Evolutionary conservation across 257 asterid genomes (phyloP).

Genomic region (Jasminum sambac): DNA sequence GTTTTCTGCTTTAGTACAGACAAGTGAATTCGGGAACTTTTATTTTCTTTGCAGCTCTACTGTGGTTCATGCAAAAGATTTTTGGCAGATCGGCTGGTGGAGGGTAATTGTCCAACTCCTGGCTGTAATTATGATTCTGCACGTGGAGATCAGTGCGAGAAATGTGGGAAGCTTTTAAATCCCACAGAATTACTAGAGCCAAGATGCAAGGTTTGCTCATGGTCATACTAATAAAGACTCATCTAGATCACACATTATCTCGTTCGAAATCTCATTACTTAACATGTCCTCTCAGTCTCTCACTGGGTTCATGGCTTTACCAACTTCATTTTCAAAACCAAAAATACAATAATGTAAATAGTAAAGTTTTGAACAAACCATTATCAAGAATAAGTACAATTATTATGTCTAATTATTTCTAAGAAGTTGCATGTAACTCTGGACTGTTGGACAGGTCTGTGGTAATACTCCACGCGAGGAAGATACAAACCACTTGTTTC

Average conservation of each 20-base stretch:
- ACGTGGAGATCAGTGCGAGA: constrained; percentile 95
- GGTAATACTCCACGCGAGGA: constrained; percentile 58
- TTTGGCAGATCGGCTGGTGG: constrained; percentile 89
- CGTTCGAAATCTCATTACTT: neutral
- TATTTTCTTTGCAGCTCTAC: constrained; percentile 52
- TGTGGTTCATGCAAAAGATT: constrained; percentile 73
- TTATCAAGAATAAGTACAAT: constrained; percentile 5
- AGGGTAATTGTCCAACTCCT: constrained; percentile 82
- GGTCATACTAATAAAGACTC: constrained; percentile 10
- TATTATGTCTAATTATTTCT: constrained; percentile 10
- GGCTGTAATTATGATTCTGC: constrained; percentile 86
- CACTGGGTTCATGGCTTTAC: neutral
- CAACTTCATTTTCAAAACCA: neutral
- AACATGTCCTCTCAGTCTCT: constrained; percentile 5
- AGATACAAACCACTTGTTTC: constrained; percentile 82
- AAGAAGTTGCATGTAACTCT: constrained; percentile 9
- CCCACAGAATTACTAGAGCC: constrained; percentile 89
- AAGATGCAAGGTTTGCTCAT: constrained; percentile 72
- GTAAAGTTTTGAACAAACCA: constrained; percentile 5
- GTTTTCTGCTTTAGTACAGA: constrained; percentile 5
- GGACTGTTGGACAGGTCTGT: constrained; percentile 57
- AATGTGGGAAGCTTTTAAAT: constrained; percentile 80
- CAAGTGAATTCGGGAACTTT: constrained; percentile 3
- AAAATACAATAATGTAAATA: constrained; percentile 1
- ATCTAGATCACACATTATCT: neutral